Percentiles rank a stretch among this genome's conserved stretches.
Conservation (phyloP, 2,329 filamentous ascomycete species). For the Calonectria ilicicola region DNA sequence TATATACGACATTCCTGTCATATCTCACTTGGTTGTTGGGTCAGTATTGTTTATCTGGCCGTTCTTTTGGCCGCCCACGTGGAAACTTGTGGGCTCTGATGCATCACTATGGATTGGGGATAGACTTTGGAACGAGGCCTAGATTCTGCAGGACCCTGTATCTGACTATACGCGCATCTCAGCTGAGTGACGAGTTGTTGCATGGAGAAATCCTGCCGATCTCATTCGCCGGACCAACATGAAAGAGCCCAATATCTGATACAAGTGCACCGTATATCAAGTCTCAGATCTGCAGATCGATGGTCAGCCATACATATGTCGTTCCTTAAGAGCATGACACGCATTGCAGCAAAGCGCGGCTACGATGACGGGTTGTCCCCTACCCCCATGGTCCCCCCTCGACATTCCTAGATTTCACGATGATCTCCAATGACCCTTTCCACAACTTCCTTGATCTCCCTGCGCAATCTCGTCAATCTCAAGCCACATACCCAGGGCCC, state of each 20-base stretch:
- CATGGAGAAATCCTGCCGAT: not conserved
- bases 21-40: not conserved
- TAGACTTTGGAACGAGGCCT: not conserved
- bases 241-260: not conserved
- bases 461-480: constrained; percentile 20
- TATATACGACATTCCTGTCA: not conserved
- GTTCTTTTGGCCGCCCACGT: not conserved
- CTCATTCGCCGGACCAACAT: not conserved
- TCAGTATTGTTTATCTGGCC: not conserved
- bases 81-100: not conserved
- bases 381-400: not conserved
- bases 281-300: constrained; percentile 1
- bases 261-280: not conserved
- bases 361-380: not conserved
- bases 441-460: not conserved
- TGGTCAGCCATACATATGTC: not conserved
- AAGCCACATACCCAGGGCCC: not conserved
- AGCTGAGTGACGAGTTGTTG: not conserved
- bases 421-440: not conserved
- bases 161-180: not conserved
- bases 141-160: not conserved
- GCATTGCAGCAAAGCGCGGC: not conserved
- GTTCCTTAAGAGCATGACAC: not conserved
- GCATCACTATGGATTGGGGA: not conserved
- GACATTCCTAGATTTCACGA: not conserved